Evolutionary conservation across 164 flowering plant species (phyloP), one percentile per base, ranked within the genome.

Genomic region (Santalum album): DNA sequence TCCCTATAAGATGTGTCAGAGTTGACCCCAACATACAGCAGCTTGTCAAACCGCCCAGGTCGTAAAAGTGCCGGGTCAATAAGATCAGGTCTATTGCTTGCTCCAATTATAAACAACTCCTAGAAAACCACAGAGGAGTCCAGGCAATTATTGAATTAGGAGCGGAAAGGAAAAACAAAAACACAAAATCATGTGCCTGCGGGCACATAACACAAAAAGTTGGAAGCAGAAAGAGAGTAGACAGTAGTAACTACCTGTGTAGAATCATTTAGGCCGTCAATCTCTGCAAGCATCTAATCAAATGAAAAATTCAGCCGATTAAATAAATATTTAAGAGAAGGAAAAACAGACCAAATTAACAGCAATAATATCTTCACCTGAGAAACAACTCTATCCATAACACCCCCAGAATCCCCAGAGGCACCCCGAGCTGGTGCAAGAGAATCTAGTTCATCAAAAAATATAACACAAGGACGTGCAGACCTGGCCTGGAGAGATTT

Each of bases 401-500:
- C 98, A 61, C 98, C 98, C 25, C 98, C 96, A 55, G 98, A 88
- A 74, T 92, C 98, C 58, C 98, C 98, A 57, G 98, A 84, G 38
- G 85, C 87, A 64, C 98, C 98, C n/a, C 98, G 72, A 54, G 98
- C 96, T 19, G 98, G 98, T 48, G 48, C 42, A 27, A 21, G 7
- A 46, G 39, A 47, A 40, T 27, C 34, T 17, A 29, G 20, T 45
- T 23, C 26, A 15, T 57, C 40, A 19, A 14, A 19, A 25, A 61
- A n/a, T 10, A 49, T 86, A 51, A 92, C 95, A 70, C 98, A 92
- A 21, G 98, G 98, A 4, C 96, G 87, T 40, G 98, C 98, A 32
- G 90, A 78, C 64, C 90, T 84, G 27, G 96, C 96, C 96, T 91
- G 75, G 34, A 70, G 64, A 32, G 47, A 12, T 57, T 21, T 29